Percentiles rank a stretch among this genome's conserved stretches.
These are phyloP conservation scores for Capsella rubella DNA, from an alignment of 441 rosid species.

Conservation along the genomic window DNA sequence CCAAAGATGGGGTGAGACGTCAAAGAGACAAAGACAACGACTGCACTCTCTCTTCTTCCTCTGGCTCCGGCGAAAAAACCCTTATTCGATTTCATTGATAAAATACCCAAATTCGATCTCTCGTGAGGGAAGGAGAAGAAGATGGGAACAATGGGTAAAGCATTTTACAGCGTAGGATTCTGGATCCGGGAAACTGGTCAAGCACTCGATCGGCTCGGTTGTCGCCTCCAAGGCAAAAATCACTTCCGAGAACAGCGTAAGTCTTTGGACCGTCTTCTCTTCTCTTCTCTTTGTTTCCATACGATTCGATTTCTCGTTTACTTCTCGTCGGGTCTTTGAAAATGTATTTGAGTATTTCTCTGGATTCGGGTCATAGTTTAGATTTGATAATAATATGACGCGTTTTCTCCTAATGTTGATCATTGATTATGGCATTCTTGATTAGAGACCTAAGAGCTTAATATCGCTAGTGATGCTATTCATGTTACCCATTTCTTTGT, in stretches of 20 bases:
- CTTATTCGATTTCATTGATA: constrained; percentile 30
- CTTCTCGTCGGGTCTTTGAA: background rate
- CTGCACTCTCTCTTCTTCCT: constrained; percentile 16
- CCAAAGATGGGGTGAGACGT: constrained; percentile 17
- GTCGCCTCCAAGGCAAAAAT: constrained; percentile 72
- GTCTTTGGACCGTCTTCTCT: constrained; percentile 16
- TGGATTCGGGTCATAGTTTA: constrained; percentile 12
- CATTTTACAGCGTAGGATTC: constrained; percentile 67
- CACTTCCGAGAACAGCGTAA: constrained; percentile 74
- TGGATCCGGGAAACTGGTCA: constrained; percentile 85
- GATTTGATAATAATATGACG: background rate
- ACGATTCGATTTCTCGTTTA: background rate
- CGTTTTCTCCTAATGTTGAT: constrained; percentile 1
- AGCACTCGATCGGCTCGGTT: constrained; percentile 81
- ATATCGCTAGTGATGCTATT: constrained; percentile 9
- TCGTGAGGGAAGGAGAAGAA: constrained; percentile 21
- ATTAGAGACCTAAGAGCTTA: constrained; percentile 11
- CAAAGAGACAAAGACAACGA: background rate
- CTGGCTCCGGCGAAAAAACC: constrained; percentile 37
- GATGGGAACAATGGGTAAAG: constrained; percentile 67
- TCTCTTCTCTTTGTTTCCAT: background rate
- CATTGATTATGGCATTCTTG: constrained; percentile 2
- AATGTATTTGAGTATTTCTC: background rate
- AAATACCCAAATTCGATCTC: constrained; percentile 26
- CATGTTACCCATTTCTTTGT: too few relatives aligned